Base-by-base conservation (phyloP, 371 early-diverging fungal genomes). In the Synchytrium microbalum region DNA sequence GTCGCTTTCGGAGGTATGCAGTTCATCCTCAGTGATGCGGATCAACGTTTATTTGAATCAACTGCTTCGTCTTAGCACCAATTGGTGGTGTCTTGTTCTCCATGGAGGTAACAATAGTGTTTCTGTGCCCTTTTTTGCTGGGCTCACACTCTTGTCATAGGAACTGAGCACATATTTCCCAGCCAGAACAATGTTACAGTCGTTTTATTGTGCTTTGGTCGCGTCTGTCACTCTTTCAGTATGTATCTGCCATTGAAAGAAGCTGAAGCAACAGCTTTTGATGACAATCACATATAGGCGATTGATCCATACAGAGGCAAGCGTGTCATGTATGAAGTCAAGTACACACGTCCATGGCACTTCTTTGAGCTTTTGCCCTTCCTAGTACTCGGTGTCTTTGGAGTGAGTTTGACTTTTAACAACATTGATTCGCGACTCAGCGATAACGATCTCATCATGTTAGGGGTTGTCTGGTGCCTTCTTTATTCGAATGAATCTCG, bases 1-100 rank as follows among this genome's bases (percentile, higher is more conserved):
- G 92, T 93, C 16, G 94, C 95, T 0, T 98, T 98, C 77, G 98
- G 96, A 3, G 90, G 56, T 56, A 24, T 13, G 56, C 13, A 56
- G 8, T 23, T 51, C 14, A 51, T 51, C 23, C 14, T 14, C 23
- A 14, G 51, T 14, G 23, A 51, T 51, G 23, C 23, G 14, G n/a
- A n/a, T n/a, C n/a, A n/a, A n/a, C n/a, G 14, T 51, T 51, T 14
- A 51, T 14, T 14, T 14, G 23, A 51, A 51, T 51, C 23, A 51
- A 24, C 24, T 56, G 5, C 29, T 56, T 5, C 24, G 13, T 24
- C 5, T 56, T 56, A 56, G 56, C 95, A 0, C 98, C 98, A 0
- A 90, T 94, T 57, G 96, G 97, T 24, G 98, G 98, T 23, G 95
- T 98, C 2, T 70, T 98, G 27, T 96, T 96, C 74, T 88, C 92